Percentiles rank a stretch among this genome's conserved stretches.
Conservation (phyloP, 2,329 filamentous ascomycete genomes). For the Diplodia seriata region DNA sequence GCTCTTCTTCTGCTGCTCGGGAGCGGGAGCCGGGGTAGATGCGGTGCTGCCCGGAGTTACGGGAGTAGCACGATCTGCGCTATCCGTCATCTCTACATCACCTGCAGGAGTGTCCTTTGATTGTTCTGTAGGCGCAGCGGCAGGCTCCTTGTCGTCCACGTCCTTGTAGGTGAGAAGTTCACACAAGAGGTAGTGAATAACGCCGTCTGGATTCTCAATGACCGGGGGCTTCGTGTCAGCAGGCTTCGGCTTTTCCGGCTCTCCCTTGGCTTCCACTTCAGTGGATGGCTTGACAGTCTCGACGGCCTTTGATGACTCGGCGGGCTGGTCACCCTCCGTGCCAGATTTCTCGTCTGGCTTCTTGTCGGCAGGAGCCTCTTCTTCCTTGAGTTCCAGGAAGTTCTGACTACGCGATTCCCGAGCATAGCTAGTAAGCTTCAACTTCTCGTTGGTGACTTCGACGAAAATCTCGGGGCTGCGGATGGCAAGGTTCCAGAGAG, state of each 20-base stretch:
- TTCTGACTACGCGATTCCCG: slow-evolving; percentile 56
- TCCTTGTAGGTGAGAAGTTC: slow-evolving; percentile 92
- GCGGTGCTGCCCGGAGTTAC: slow-evolving; percentile 35
- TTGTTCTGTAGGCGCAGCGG: slow-evolving; percentile 54
- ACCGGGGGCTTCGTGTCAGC: slow-evolving; percentile 79
- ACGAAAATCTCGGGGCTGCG: slow-evolving; percentile 86
- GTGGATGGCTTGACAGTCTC: slow-evolving; percentile 39
- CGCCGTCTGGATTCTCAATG: slow-evolving; percentile 90
- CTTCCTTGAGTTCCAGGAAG: slow-evolving; percentile 60
- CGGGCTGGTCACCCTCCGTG: slow-evolving; percentile 45
- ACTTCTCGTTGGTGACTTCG: slow-evolving; percentile 82
- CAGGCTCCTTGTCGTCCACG: slow-evolving; percentile 81
- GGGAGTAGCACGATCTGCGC: slow-evolving; percentile 37
- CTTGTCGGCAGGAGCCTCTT: slow-evolving; percentile 42
- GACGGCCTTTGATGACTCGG: slow-evolving; percentile 7
- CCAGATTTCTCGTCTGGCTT: background rate
- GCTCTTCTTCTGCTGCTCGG: slow-evolving; percentile 59
- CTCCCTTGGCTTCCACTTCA: slow-evolving; percentile 59
- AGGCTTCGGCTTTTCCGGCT: slow-evolving; percentile 70
- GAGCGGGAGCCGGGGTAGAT: slow-evolving; percentile 48
- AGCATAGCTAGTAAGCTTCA: slow-evolving; percentile 72
- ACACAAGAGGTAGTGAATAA: slow-evolving; percentile 92
- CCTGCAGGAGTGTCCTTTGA: slow-evolving; percentile 41
- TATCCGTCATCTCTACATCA: slow-evolving; percentile 60
- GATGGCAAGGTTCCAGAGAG: slow-evolving; percentile 79